These are phyloP conservation scores for Erysimum pusillum DNA, from an alignment of 441 rosid genomes.

Conservation along the genomic window DNA sequence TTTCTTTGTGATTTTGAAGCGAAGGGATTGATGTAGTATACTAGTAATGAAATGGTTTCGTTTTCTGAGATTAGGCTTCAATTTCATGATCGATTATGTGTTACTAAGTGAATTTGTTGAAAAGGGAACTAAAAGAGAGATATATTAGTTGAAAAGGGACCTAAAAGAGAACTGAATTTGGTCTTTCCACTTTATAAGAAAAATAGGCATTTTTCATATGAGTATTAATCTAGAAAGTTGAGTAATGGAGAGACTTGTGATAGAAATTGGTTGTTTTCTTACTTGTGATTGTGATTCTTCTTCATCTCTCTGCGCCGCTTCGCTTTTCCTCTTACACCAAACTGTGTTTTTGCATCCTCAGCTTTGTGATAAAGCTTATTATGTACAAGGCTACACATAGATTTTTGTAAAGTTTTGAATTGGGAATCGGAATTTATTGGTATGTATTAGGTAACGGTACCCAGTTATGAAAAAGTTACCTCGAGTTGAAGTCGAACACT, in stretches of 20 bases:
- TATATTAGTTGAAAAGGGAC: not conserved
- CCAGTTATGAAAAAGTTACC: not conserved
- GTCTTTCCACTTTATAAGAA: not conserved
- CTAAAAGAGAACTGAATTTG: conserved; percentile 7
- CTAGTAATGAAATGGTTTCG: no score
- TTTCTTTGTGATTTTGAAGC: no score
- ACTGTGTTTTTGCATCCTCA: conserved; percentile 22
- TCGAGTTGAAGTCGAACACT: conserved; percentile 9
- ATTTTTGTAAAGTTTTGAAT: not conserved
- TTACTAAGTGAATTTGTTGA: not conserved
- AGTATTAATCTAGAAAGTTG: conserved; percentile 12
- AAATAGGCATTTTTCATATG: conserved; percentile 15
- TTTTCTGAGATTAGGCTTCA: no score
- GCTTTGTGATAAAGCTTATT: conserved; percentile 20
- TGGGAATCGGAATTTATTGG: not conserved
- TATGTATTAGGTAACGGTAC: not conserved
- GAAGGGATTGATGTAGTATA: no score
- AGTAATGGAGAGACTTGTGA: conserved; percentile 1
- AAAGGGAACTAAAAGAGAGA: not conserved
- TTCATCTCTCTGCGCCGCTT: conserved; percentile 8
- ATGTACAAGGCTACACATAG: not conserved
- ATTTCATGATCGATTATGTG: no score
- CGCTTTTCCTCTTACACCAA: conserved; percentile 3
- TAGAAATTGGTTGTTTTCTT: not conserved
- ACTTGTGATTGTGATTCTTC: not conserved